A percentile compares a stretch with the other conserved stretches of the same genome.
phyloP scores from a whole-genome alignment of 176 grass and related monocot species.

The Olyra latifolia region DNA sequence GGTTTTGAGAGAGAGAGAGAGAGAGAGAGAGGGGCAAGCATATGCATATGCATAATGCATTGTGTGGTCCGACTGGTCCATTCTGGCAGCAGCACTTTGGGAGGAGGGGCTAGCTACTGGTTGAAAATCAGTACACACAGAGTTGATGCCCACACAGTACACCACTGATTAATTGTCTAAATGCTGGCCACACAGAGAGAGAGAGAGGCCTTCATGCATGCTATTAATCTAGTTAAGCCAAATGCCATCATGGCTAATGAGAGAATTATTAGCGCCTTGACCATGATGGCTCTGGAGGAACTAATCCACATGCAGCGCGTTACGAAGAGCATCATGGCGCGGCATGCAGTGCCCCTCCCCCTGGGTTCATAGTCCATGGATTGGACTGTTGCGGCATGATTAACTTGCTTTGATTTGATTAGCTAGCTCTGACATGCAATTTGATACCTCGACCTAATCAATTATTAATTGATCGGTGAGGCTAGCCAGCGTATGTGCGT shows the following conservation, averaged over 20 bases:
- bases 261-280: slow-evolving; percentile 40
- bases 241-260: slow-evolving; percentile 36
- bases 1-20: slow-evolving; percentile 32
- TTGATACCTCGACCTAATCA: slow-evolving; percentile 24
- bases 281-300: slow-evolving; percentile 35
- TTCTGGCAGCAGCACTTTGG: slow-evolving; percentile 36
- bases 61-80: slow-evolving; percentile 27
- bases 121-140: slow-evolving; percentile 40
- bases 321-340: slow-evolving; percentile 33
- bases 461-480: slow-evolving; percentile 8
- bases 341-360: background rate
- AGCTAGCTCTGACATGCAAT: slow-evolving; percentile 14
- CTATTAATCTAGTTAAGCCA: slow-evolving; percentile 19
- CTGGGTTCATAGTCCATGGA: slow-evolving; percentile 11
- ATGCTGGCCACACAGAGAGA: slow-evolving; percentile 35
- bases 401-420: background rate
- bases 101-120: background rate
- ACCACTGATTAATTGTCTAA: slow-evolving; percentile 39
- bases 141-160: slow-evolving; percentile 35
- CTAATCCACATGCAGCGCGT: slow-evolving; percentile 43
- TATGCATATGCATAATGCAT: slow-evolving; percentile 7
- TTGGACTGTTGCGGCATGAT: slow-evolving; percentile 37
- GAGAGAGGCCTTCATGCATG: background rate
- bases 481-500: background rate
- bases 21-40: background rate